phyloP scores from a whole-genome alignment of 805 yeast species.

The Starmera pachycereana region DNA sequence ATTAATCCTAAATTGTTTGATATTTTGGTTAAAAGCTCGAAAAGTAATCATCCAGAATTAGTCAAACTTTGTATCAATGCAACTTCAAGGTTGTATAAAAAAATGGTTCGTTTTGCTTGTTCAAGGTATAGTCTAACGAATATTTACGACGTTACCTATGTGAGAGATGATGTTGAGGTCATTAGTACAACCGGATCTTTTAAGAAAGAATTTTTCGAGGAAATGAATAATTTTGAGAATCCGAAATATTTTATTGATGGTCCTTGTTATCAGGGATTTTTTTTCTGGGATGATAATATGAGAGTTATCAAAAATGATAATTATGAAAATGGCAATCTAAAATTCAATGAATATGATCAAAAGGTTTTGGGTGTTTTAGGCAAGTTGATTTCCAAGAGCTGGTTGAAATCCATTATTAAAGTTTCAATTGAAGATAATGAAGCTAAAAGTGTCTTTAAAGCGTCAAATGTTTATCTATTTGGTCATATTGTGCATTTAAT shows the following conservation, averaged over 20 bases:
- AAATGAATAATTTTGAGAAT: conserved; percentile 34
- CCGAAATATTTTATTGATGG: conserved; percentile 52
- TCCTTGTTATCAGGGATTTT: conserved; percentile 51
- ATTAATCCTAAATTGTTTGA: conserved; percentile 30
- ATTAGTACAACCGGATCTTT: conserved; percentile 33
- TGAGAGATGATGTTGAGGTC: conserved; percentile 25
- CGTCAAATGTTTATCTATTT: conserved; percentile 50
- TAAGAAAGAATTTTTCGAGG: conserved; percentile 33
- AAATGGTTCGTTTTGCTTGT: conserved; percentile 33
- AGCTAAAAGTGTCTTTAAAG: conserved; percentile 53
- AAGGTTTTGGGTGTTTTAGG: conserved; percentile 34
- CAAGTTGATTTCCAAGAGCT: conserved; percentile 35
- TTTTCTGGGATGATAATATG: conserved; percentile 60
- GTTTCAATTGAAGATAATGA: conserved; percentile 60
- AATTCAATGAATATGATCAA: conserved; percentile 32
- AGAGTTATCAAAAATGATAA: conserved; percentile 31
- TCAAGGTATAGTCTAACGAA: conserved; percentile 37
- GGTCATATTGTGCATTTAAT: conserved; percentile 38
- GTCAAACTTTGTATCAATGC: conserved; percentile 53
- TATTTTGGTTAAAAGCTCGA: conserved; percentile 35
- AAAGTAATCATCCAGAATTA: conserved; percentile 59
- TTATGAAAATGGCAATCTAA: conserved; percentile 6
- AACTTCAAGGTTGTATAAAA: conserved; percentile 39
- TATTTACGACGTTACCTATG: conserved; percentile 27
- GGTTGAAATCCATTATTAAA: conserved; percentile 44